phyloP scores from a whole-genome alignment of 495 filamentous ascomycete species.

The Penicillium diatomitis region DNA sequence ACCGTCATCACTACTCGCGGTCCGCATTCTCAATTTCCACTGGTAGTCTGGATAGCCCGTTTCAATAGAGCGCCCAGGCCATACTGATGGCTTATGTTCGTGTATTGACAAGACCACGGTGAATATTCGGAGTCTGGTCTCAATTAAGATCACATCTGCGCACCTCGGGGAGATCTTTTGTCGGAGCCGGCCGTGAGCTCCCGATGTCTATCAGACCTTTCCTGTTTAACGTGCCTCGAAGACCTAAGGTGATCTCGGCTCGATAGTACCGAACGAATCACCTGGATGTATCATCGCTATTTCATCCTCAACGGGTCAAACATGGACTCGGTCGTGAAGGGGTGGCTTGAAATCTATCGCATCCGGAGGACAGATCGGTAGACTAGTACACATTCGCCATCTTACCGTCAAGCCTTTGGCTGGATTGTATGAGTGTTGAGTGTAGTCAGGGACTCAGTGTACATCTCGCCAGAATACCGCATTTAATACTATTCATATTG shows the following conservation, averaged over 20 bases:
- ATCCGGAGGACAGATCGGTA: too few relatives aligned
- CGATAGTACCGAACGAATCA: conserved; percentile 12
- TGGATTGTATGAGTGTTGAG: too few relatives aligned
- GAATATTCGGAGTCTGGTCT: conserved; percentile 1
- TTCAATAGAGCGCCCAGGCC: conserved; percentile 12
- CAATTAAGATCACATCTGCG: background rate
- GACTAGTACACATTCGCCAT: too few relatives aligned
- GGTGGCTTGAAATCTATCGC: too few relatives aligned
- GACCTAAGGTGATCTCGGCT: conserved; percentile 28
- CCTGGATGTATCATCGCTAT: too few relatives aligned
- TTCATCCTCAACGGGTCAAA: background rate
- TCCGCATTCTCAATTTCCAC: background rate
- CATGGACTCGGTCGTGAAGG: background rate
- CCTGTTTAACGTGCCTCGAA: background rate
- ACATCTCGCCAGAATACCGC: too few relatives aligned
- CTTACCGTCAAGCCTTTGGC: too few relatives aligned
- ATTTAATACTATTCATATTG: too few relatives aligned
- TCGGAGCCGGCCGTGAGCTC: conserved; percentile 26
- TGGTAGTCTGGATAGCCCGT: background rate
- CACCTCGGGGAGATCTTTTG: too few relatives aligned
- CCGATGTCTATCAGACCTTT: too few relatives aligned
- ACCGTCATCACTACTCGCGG: too few relatives aligned
- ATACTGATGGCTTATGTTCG: background rate
- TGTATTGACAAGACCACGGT: background rate
- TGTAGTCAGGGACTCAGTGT: too few relatives aligned